Conservation (phyloP, 768 basidiomycete species). For the Calvatia gigantea region DNA sequence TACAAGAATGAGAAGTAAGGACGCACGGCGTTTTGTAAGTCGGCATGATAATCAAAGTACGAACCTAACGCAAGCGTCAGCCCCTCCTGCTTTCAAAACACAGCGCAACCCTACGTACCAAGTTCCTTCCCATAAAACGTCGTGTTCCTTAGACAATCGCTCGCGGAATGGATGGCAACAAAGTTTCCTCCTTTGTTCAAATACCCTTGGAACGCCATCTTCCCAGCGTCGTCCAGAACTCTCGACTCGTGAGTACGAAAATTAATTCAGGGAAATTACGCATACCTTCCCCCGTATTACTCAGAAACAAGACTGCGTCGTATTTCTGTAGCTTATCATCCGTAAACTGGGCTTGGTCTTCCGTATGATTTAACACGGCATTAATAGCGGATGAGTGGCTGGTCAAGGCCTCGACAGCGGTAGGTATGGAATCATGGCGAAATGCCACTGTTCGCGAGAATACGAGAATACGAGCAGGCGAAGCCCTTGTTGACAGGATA, state of each 20-base stretch:
- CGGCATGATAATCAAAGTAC: conserved; percentile 70
- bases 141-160: conserved; percentile 55
- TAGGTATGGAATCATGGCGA: conserved; percentile 75
- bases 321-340: conserved; percentile 50
- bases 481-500: conserved; percentile 11
- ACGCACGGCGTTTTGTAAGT: conserved; percentile 60
- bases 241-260: neutral
- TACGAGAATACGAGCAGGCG: conserved; percentile 44
- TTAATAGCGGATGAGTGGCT: conserved; percentile 41
- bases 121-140: conserved; percentile 56
- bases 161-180: conserved; percentile 64
- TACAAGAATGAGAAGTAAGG: neutral
- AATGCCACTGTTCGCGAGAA: conserved; percentile 62
- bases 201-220: conserved; percentile 60
- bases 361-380: conserved; percentile 60
- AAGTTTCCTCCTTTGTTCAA: conserved; percentile 69
- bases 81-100: neutral
- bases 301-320: conserved; percentile 68
- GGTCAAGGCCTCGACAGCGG: conserved; percentile 56
- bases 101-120: conserved; percentile 32
- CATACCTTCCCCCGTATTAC: conserved; percentile 66
- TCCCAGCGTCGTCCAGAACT: conserved; percentile 61
- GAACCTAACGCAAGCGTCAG: conserved; percentile 38
- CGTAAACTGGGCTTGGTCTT: conserved; percentile 56
- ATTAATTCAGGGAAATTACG: neutral